These are phyloP conservation scores for Panaeolus papilionaceus DNA, from an alignment of 768 basidiomycete species.

Conservation along the genomic window DNA sequence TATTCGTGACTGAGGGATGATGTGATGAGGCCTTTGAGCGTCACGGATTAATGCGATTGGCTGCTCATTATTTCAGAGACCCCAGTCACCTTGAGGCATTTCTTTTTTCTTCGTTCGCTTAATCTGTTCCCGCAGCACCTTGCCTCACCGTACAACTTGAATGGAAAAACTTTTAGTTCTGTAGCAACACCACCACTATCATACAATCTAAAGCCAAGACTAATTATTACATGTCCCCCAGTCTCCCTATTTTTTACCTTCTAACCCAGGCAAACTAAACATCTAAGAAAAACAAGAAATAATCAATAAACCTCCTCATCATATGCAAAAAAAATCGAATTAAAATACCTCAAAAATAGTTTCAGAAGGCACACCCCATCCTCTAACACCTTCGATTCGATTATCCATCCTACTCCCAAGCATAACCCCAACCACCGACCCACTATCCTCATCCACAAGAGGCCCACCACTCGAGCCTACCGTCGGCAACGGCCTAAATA, in stretches of 20 bases:
- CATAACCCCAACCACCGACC: constrained; percentile 70
- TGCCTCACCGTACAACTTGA: no score
- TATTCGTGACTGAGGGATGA: constrained; percentile 33
- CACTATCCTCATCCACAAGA: constrained; percentile 63
- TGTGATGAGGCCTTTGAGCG: constrained; percentile 54
- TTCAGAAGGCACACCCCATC: constrained; percentile 71
- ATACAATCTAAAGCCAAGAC: neutral
- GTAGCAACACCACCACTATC: no score
- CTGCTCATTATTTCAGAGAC: constrained; percentile 32
- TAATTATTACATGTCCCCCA: neutral
- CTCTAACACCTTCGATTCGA: constrained; percentile 56
- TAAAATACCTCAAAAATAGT: constrained; percentile 61
- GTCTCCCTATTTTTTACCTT: constrained; percentile 34
- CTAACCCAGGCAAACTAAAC: constrained; percentile 58
- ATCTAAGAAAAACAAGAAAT: constrained; percentile 40
- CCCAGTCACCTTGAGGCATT: constrained; percentile 41
- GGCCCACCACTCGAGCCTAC: constrained; percentile 76
- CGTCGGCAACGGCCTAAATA: constrained; percentile 60
- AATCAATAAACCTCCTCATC: constrained; percentile 7
- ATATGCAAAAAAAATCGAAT: neutral
- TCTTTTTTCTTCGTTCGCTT: constrained; percentile 18
- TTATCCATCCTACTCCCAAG: constrained; percentile 66
- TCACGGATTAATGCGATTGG: constrained; percentile 55
- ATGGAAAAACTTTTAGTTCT: neutral
- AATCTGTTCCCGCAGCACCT: no score